Base-by-base conservation (phyloP, 1,139 yeast species). In the Groenewaldozyma sp. region DNA sequence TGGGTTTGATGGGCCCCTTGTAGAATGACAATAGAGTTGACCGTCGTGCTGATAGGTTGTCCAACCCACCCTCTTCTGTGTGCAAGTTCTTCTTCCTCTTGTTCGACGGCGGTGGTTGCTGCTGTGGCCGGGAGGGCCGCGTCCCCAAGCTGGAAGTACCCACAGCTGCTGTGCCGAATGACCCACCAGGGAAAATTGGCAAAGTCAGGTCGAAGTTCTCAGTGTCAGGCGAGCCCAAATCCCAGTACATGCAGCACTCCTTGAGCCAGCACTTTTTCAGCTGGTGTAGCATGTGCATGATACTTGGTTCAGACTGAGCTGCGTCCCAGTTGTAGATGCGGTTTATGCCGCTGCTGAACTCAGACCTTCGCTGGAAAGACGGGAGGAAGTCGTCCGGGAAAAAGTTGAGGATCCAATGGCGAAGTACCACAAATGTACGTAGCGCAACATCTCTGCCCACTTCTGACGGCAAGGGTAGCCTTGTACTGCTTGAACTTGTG, bases 371-470 rank as follows among this genome's bases (percentile, higher is more conserved):
- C 24, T 49, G 48, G 24, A 47, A 41, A 27, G 59, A 49, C n/a
- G 64, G 58, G 33, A 63, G 58, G 46, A 65, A 66, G 48, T 65
- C 71, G 48, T 62, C 66, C 10, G 62, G 59, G 45, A 62, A 62
- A 42, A 56, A 62, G 45, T 64, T 88, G 45, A 83, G 62, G 24
- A 91, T 62, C 95, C 97, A 91, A 60, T 86, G 95, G 52, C 97
- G 72, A 36, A 91, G 54, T 27, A 83, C 79, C 29, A 86, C 95
- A 64, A 88, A 91, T 0, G 94, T 80, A 50, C 97, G 71, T 29
- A 88, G 73, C n/a, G 84, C 65, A 1, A 82, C 81, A 38, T 82
- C 67, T 47, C 79, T 74, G 3, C 93, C 94, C 7, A 73, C 56
- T 44, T 66, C 71, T 24, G 35, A 19, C 20, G 28, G 14, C 14